phyloP scores from a whole-genome alignment of 805 yeast genomes.

The Cyberlindnera euphorbiiphila region DNA sequence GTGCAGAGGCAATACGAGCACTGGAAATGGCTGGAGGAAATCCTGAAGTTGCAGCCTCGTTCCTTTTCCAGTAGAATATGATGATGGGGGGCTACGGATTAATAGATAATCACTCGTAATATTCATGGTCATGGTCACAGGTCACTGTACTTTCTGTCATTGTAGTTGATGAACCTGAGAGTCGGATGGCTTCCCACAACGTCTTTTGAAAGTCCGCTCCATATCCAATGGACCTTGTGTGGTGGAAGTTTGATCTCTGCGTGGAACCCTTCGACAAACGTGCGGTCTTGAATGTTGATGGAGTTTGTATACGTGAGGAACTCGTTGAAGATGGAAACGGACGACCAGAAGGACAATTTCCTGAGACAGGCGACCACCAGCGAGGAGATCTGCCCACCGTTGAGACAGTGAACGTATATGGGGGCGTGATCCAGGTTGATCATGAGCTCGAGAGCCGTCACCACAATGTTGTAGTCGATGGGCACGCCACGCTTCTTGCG shows the following conservation, averaged over 20 bases:
- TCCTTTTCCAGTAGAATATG: conserved; percentile 44
- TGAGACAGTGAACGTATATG: conserved; percentile 77
- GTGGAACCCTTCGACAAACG: conserved; percentile 75
- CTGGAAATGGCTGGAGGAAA: conserved; percentile 67
- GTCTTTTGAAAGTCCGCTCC: conserved; percentile 28
- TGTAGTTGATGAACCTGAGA: conserved; percentile 14
- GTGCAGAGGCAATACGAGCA: conserved; percentile 61
- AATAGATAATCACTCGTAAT: too few relatives aligned
- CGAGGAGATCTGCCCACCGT: conserved; percentile 86
- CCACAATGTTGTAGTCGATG: conserved; percentile 59
- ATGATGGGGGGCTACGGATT: too few relatives aligned
- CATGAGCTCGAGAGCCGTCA: conserved; percentile 56
- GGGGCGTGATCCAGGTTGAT: conserved; percentile 62
- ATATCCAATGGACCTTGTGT: conserved; percentile 35
- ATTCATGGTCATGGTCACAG: conserved; percentile 1
- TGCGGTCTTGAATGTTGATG: conserved; percentile 77
- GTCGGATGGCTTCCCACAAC: conserved; percentile 28
- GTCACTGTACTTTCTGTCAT: conserved; percentile 14
- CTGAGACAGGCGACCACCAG: conserved; percentile 83
- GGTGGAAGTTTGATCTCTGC: conserved; percentile 58
- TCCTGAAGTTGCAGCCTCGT: conserved; percentile 80
- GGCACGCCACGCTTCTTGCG: conserved; percentile 84
- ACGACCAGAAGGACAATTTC: conserved; percentile 81
- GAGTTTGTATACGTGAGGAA: conserved; percentile 72
- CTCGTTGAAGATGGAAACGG: conserved; percentile 83